phyloP scores from a whole-genome alignment of 176 grass and related monocot genomes.

The Oryza officinalis region DNA sequence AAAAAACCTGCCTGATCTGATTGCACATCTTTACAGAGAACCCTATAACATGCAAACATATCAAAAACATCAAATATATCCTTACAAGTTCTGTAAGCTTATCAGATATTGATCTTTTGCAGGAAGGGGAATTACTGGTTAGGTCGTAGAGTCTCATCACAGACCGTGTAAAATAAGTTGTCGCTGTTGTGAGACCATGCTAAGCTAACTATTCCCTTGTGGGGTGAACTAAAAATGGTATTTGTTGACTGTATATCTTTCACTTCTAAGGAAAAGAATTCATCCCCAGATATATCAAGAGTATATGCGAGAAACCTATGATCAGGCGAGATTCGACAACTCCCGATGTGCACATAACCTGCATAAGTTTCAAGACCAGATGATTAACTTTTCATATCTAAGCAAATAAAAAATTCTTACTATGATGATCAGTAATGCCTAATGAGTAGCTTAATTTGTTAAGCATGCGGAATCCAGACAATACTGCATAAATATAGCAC shows the following conservation, averaged over 20 bases:
- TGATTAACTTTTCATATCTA: constrained; percentile 16
- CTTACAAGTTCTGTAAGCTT: not conserved
- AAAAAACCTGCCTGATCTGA: constrained; percentile 50
- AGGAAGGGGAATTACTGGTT: constrained; percentile 60
- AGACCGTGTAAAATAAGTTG: constrained; percentile 75
- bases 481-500: constrained; percentile 24
- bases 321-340: constrained; percentile 82
- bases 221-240: constrained; percentile 50
- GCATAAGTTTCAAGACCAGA: constrained; percentile 30
- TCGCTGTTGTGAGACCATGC: constrained; percentile 72
- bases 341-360: constrained; percentile 96
- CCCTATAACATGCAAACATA: constrained; percentile 50
- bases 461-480: constrained; percentile 25
- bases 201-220: constrained; percentile 82
- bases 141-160: constrained; percentile 80
- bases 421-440: not conserved
- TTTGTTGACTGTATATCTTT: constrained; percentile 67
- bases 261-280: constrained; percentile 78
- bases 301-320: constrained; percentile 93
- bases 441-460: constrained; percentile 13
- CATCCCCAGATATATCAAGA: constrained; percentile 82
- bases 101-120: constrained; percentile 14
- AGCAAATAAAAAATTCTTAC: constrained; percentile 23
- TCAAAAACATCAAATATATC: constrained; percentile 33
- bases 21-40: constrained; percentile 70